Evolutionary conservation across 2,329 filamentous ascomycete genomes (phyloP).

Genomic region (Colletotrichum paranaense): DNA sequence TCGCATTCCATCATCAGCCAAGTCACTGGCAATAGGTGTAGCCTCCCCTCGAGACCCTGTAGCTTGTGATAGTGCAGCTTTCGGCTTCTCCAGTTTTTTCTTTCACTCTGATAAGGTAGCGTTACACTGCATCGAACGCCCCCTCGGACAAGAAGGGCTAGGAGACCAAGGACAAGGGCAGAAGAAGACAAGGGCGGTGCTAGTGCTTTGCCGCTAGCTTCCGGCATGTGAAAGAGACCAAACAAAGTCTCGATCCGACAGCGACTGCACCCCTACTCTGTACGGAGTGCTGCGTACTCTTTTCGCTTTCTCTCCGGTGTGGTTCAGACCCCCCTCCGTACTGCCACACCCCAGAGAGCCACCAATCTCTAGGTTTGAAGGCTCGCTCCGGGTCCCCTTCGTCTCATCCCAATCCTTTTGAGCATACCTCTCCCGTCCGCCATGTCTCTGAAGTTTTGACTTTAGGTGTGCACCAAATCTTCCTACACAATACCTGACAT

Average conservation of each 20-base stretch:
- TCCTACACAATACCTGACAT: slow-evolving; percentile 12
- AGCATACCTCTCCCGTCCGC: slow-evolving; percentile 33
- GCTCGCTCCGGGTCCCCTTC: slow-evolving; percentile 35
- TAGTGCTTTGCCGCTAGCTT: slow-evolving; percentile 29
- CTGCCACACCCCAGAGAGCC: slow-evolving; percentile 17
- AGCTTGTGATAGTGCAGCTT: slow-evolving; percentile 32
- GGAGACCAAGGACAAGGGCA: slow-evolving; percentile 27
- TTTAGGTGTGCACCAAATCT: slow-evolving; percentile 26
- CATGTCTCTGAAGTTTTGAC: slow-evolving; percentile 29
- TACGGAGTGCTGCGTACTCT: no score
- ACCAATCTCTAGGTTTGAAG: slow-evolving; percentile 31
- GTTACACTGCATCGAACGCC: slow-evolving; percentile 32
- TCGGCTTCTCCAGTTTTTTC: slow-evolving; percentile 32
- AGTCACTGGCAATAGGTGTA: slow-evolving; percentile 23
- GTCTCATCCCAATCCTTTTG: slow-evolving; percentile 35
- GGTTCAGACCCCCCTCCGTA: slow-evolving; percentile 23
- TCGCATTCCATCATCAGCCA: slow-evolving; percentile 30
- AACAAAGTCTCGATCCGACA: slow-evolving; percentile 12
- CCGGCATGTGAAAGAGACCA: slow-evolving; percentile 31
- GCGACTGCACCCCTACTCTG: not conserved
- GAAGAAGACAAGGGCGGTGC: slow-evolving; percentile 19
- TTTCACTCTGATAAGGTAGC: slow-evolving; percentile 20
- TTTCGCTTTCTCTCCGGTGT: slow-evolving; percentile 9
- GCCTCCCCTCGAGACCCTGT: slow-evolving; percentile 5
- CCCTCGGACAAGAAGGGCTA: not conserved